Conservation (phyloP, 331 rosid genomes). For the Pyrus hybrid region DNA sequence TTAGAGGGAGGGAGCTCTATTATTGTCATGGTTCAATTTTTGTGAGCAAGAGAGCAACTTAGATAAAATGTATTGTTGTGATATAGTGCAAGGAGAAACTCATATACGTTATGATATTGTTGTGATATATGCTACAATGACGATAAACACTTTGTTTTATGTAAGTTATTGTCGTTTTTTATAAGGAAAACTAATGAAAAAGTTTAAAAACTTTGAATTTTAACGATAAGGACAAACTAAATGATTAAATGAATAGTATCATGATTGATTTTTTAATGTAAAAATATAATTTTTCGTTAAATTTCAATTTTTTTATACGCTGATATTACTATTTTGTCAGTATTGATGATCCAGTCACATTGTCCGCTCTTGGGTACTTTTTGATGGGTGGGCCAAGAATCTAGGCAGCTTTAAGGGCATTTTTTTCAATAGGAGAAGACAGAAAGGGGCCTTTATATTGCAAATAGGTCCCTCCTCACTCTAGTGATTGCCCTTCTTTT, state of each 20-base stretch:
- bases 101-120: too few species aligned
- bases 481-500: neutral
- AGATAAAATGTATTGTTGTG: too few species aligned
- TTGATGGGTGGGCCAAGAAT: slow-evolving; percentile 15
- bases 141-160: neutral
- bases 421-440: neutral
- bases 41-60: too few species aligned
- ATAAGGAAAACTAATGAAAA: too few species aligned
- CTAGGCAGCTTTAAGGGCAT: slow-evolving; percentile 13
- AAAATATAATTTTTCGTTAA: too few species aligned
- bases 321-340: neutral
- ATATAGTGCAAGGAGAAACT: too few species aligned
- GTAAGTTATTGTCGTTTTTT: neutral
- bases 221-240: too few species aligned
- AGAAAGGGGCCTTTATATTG: neutral
- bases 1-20: neutral
- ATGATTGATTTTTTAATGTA: too few species aligned
- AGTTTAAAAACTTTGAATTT: too few species aligned
- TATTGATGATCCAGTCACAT: neutral
- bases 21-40: slow-evolving; percentile 10
- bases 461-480: neutral
- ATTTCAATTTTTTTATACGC: too few species aligned
- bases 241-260: too few species aligned
- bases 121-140: too few species aligned
- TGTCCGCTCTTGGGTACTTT: neutral